Base-by-base conservation (phyloP, 169 alveolate species). In the Miamiensis avidus region DNA sequence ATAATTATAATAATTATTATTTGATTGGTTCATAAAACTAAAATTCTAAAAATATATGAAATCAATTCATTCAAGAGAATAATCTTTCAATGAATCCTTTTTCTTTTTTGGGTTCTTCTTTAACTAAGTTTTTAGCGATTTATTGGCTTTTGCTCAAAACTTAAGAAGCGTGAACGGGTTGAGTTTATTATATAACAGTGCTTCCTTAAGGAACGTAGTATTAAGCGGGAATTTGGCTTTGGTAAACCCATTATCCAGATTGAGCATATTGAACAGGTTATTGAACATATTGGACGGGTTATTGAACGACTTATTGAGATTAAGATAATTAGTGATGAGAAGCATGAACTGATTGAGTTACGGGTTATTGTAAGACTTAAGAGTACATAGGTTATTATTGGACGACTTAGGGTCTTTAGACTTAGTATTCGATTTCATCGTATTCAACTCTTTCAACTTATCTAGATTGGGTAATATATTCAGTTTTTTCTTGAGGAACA, bases 361-460 rank as follows among this genome's bases (percentile, higher is more conserved):
- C 69, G 69, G 69, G 4, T 49, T 11, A 49, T 49, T 11, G 26
- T 49, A 11, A 49, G 20, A 20, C 4, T 49, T 49, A 49, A 11
- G 4, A 49, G 4, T 11, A 4, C 20, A 4, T 20, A 49, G 4
- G 20, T 49, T 49, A 49, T 49, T 49, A 49, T 49, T 49, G 20
- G 4, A 49, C 69, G 69, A 11, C 4, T 49, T 49, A 49, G 73
- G 76, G 87, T 32, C 29, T 32, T 86, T 86, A 65, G 64, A 86
- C 87, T 81, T 86, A 76, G 69, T 82, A 79, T 86, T 86, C 90
- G 25, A 86, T 81, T 75, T 86, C 87, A 77, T 86, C 32, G 34
- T 86, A 86, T 86, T 86, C 90, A 86, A 86, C 90, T 86, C 90
- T 86, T 74, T 79, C 84, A 79, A 79, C 34, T 74, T 77, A 81